phyloP scores from a whole-genome alignment of 768 basidiomycete genomes.

The Zangia roseola region DNA sequence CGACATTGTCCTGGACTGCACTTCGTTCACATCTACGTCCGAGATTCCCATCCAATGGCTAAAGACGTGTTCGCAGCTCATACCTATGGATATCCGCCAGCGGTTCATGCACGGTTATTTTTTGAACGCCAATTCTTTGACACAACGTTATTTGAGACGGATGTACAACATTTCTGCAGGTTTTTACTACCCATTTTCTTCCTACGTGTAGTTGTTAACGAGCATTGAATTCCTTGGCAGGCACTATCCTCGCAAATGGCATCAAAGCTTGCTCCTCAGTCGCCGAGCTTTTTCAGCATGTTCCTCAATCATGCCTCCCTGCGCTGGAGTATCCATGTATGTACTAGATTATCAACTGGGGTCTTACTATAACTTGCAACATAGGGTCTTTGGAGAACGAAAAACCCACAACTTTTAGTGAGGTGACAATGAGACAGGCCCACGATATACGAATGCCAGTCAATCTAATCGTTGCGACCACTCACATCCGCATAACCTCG shows the following conservation, averaged over 20 bases:
- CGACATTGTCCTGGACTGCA: conserved; percentile 81
- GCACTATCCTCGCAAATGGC: conserved; percentile 48
- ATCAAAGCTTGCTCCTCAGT: conserved; percentile 66
- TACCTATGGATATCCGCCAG: conserved; percentile 65
- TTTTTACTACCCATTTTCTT: conserved; percentile 18
- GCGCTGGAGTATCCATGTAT: conserved; percentile 56
- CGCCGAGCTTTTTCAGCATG: conserved; percentile 53
- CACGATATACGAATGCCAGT: conserved; percentile 73
- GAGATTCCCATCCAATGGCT: conserved; percentile 83
- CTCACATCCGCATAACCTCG: conserved; percentile 76
- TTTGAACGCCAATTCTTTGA: conserved; percentile 69
- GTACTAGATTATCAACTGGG: conserved; percentile 15
- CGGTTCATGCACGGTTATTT: conserved; percentile 65
- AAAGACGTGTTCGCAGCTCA: conserved; percentile 72
- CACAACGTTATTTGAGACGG: conserved; percentile 72
- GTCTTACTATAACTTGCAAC: conserved; percentile 11
- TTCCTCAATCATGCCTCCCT: conserved; percentile 48
- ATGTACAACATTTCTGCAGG: conserved; percentile 68
- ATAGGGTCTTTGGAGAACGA: conserved; percentile 67
- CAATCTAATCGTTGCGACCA: conserved; percentile 58
- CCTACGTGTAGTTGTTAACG: not conserved
- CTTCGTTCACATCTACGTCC: conserved; percentile 68
- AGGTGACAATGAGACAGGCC: conserved; percentile 65
- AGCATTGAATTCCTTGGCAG: conserved; percentile 29
- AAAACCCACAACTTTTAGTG: conserved; percentile 48